A percentile compares a stretch with the other conserved stretches of the same genome.
Conservation (phyloP, 2,329 filamentous ascomycete species). For the Domatiomyces catenatus region DNA sequence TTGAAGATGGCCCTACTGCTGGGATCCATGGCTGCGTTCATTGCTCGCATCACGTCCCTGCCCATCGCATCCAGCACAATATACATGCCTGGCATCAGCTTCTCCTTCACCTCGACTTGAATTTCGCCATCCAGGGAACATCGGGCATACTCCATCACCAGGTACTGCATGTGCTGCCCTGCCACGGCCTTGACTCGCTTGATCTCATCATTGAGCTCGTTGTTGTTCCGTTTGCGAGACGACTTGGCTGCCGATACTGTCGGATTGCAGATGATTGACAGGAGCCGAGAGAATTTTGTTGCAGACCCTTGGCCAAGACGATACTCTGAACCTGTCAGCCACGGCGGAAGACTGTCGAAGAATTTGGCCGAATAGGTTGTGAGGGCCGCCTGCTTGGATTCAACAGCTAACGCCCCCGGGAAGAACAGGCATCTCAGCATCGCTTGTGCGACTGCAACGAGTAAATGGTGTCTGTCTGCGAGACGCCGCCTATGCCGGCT, state of each 20-base stretch:
- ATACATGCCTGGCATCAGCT: slow-evolving; percentile 37
- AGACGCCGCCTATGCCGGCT: slow-evolving; percentile 43
- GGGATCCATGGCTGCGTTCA: slow-evolving; percentile 38
- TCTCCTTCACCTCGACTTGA: slow-evolving; percentile 37
- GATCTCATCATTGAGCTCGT: slow-evolving; percentile 40
- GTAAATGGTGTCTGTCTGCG: slow-evolving; percentile 44
- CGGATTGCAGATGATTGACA: slow-evolving; percentile 47
- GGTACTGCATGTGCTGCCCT: slow-evolving; percentile 41
- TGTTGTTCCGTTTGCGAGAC: slow-evolving; percentile 24
- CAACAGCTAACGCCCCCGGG: slow-evolving; percentile 14
- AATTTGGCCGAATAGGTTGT: slow-evolving; percentile 3
- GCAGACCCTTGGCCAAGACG: slow-evolving; percentile 24
- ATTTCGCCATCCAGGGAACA: slow-evolving; percentile 37
- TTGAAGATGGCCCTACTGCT: slow-evolving; percentile 39
- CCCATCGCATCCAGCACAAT: slow-evolving; percentile 39
- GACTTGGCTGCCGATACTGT: slow-evolving; percentile 39
- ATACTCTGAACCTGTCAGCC: slow-evolving; percentile 9
- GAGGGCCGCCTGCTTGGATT: background rate
- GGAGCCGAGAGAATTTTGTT: slow-evolving; percentile 38
- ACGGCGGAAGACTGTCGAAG: slow-evolving; percentile 13
- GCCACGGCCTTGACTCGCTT: slow-evolving; percentile 43
- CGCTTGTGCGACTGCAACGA: slow-evolving; percentile 39
- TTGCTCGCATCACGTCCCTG: slow-evolving; percentile 32
- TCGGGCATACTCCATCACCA: slow-evolving; percentile 42
- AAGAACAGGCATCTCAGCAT: slow-evolving; percentile 42